Evolutionary conservation across 169 alveolate species (phyloP), one percentile per base, ranked within the genome.

Genomic region (Plasmodium vivax): DNA sequence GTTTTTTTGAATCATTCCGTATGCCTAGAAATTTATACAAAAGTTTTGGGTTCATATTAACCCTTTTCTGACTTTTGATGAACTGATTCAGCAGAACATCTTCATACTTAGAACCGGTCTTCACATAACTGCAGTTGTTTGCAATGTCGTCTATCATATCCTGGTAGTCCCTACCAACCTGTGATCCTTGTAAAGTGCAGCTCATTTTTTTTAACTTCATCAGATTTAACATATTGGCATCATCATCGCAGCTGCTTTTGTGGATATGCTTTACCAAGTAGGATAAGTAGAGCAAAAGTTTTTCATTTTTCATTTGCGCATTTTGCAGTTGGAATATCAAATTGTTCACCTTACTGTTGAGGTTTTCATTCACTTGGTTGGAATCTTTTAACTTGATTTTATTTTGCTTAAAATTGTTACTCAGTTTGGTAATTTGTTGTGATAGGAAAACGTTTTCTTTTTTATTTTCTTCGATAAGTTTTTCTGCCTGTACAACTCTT

Each of bases 271-370:
- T 79, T 80, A 90, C 72, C 54, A 90, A 90, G 75, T 62, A 80
- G 19, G 90, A 79, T 79, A 90, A 45, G 72, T 90, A 90, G 2
- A 80, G 54, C 36, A 90, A 10, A 34, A 90, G 85, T 80, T 90
- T 90, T 80, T 90, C 94, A 68, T 90, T 90, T 90, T 90, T 90
- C 14, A 62, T 30, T 36, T 90, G 94, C 34, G 88, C 87, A 79
- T 90, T 90, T 79, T 90, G 94, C 45, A 90, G 51, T 27, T 90
- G 94, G 47, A 62, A 90, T 80, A 90, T 3, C 43, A 90, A 43
- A 36, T 81, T 90, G 51, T 81, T 90, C 19, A 90, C 83, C 74
- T 90, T 90, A 36, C 84, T 80, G 51, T 90, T 90, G 10, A 90
- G 75, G 27, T 90, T 90, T 62, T 90, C 83, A 90, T 79, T 90